phyloP scores from a whole-genome alignment of 176 grass and related monocot species.

The Lolium multiflorum region DNA sequence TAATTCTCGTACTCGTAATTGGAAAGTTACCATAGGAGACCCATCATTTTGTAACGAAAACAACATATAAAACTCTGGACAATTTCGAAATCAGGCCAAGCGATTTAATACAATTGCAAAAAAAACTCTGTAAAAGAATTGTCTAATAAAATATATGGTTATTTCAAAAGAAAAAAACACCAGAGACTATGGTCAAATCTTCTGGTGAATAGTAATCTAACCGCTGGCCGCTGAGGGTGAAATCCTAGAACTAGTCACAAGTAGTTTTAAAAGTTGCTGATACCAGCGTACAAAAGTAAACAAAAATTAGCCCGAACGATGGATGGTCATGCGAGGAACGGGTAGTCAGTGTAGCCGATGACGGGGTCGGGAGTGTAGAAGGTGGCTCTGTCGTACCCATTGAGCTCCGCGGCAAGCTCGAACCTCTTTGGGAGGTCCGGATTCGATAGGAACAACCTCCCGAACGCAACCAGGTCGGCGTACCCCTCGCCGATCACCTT shows the following conservation, averaged over 20 bases:
- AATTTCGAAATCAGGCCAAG: too few relatives aligned
- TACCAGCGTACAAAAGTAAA: not conserved
- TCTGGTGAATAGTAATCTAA: not conserved
- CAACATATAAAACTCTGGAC: too few relatives aligned
- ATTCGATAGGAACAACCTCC: not conserved
- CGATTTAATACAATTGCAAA: too few relatives aligned
- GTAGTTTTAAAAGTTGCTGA: not conserved
- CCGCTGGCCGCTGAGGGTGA: not conserved
- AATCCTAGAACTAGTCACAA: not conserved
- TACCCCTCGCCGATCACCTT: not conserved
- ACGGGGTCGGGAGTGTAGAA: not conserved
- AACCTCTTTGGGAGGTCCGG: conserved; percentile 20
- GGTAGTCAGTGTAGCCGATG: not conserved
- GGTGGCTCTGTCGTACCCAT: not conserved
- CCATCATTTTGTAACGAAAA: too few relatives aligned
- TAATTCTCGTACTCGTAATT: too few relatives aligned
- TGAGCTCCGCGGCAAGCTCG: not conserved
- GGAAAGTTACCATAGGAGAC: too few relatives aligned
- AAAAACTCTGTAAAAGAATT: too few relatives aligned
- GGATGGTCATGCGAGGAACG: not conserved
- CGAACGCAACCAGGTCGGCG: not conserved
- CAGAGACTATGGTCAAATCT: not conserved
- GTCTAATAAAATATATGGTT: too few relatives aligned
- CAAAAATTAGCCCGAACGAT: not conserved
- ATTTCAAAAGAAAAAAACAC: too few relatives aligned